A percentile compares a stretch with the other conserved stretches of the same genome.
Conservation (phyloP, 73 alveolate genomes). For the Symbiodinium natans region DNA sequence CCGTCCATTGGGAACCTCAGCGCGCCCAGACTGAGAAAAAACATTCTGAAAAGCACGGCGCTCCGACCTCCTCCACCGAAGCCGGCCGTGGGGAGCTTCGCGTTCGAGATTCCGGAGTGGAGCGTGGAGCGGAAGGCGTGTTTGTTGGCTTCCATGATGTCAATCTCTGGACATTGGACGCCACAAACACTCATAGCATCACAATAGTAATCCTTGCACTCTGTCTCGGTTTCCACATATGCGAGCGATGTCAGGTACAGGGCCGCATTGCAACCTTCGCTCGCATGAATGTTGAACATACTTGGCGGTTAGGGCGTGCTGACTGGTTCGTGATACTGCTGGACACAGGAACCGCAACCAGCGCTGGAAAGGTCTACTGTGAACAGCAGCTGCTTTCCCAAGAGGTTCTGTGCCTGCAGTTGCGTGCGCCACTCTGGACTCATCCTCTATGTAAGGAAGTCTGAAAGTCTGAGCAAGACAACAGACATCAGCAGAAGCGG, state of each 20-base stretch:
- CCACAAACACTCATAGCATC: constrained; percentile 30
- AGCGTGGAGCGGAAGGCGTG: constrained; percentile 27
- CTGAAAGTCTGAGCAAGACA: too few species aligned
- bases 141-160: constrained; percentile 31
- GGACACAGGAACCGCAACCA: not conserved
- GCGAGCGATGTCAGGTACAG: not conserved
- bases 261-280: constrained; percentile 4
- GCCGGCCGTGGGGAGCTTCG: not conserved
- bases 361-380: not conserved
- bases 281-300: too few species aligned
- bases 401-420: not conserved
- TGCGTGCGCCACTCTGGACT: too few species aligned
- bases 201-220: constrained; percentile 12
- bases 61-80: not conserved
- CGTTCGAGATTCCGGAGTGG: not conserved
- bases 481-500: not conserved
- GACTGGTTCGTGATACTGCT: too few species aligned
- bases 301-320: too few species aligned
- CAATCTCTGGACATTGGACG: not conserved
- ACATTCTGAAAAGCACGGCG: not conserved
- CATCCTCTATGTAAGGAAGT: too few species aligned
- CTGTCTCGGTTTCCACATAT: not conserved
- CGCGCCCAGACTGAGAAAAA: not conserved
- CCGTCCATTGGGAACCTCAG: not conserved
- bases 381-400: not conserved